These are phyloP conservation scores for Syncephalastrum racemosum DNA, from an alignment of 371 early-diverging fungal genomes.

Conservation along the genomic window DNA sequence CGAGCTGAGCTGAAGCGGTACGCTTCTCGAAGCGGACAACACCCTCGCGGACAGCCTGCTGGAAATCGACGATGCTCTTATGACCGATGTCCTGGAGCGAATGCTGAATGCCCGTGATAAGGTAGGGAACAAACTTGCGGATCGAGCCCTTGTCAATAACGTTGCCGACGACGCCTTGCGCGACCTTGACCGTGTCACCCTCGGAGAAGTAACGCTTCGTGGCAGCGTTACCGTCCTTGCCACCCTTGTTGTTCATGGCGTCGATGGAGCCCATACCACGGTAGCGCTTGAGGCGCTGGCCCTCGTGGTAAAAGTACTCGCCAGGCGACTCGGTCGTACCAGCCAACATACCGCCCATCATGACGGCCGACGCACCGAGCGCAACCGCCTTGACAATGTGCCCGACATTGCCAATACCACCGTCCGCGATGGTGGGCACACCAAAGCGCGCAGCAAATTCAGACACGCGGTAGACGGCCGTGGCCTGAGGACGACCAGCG, in stretches of 20 bases:
- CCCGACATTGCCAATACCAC: slow-evolving; percentile 94
- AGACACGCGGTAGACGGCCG: slow-evolving; percentile 94
- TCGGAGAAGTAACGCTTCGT: slow-evolving; percentile 96
- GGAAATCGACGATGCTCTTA: slow-evolving; percentile 60
- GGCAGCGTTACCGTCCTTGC: slow-evolving; percentile 73
- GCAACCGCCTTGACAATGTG: slow-evolving; percentile 96
- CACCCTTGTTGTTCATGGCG: slow-evolving; percentile 86
- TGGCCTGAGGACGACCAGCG: slow-evolving; percentile 97
- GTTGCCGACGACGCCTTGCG: slow-evolving; percentile 96
- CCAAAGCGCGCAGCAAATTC: slow-evolving; percentile 91
- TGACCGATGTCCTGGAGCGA: slow-evolving; percentile 96
- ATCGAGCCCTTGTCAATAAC: slow-evolving; percentile 96
- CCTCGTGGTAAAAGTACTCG: slow-evolving; percentile 97
- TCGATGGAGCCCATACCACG: slow-evolving; percentile 98
- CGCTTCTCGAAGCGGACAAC: slow-evolving; percentile 91
- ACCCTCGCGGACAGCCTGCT: slow-evolving; percentile 66
- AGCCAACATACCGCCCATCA: slow-evolving; percentile 97
- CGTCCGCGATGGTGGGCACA: slow-evolving; percentile 96
- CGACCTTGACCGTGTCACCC: slow-evolving; percentile 94
- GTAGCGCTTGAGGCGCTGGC: slow-evolving; percentile 96
- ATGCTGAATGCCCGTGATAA: slow-evolving; percentile 94
- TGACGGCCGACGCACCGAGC: slow-evolving; percentile 92
- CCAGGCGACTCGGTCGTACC: slow-evolving; percentile 96
- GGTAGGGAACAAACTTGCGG: slow-evolving; percentile 88
- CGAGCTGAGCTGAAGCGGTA: slow-evolving; percentile 92